phyloP scores from a whole-genome alignment of 169 alveolate species.

The Cystoisospora suis region DNA sequence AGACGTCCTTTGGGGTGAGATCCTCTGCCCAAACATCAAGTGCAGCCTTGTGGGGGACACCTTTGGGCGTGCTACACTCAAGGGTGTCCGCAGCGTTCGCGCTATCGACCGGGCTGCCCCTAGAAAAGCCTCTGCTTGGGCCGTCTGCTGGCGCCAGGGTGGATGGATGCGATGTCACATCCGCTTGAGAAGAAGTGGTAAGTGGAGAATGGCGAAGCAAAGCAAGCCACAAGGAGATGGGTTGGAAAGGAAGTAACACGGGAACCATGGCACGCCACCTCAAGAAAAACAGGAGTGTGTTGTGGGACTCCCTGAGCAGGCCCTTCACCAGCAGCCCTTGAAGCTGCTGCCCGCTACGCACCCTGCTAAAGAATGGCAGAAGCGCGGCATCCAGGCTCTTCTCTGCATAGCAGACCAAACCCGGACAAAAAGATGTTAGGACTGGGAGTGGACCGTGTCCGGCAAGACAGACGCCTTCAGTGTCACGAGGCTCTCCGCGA shows the following conservation, averaged over 20 bases:
- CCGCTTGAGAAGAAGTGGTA: no score
- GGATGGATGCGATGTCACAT: no score
- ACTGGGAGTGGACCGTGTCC: slow-evolving; percentile 70
- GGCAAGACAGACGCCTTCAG: not conserved
- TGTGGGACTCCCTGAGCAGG: slow-evolving; percentile 17
- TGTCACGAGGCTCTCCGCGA: not conserved
- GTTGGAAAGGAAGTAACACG: not conserved
- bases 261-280: not conserved
- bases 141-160: no score
- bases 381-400: slow-evolving; percentile 81
- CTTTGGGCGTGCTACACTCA: not conserved
- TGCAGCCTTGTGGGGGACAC: not conserved
- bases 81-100: not conserved
- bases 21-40: not conserved
- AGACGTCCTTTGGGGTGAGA: slow-evolving; percentile 66
- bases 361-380: slow-evolving; percentile 81
- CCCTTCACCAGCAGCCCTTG: slow-evolving; percentile 76
- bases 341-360: slow-evolving; percentile 87
- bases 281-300: not conserved
- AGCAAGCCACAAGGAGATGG: not conserved
- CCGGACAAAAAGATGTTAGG: slow-evolving; percentile 91
- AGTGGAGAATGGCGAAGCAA: not conserved
- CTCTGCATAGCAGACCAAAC: slow-evolving; percentile 92
- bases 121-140: no score
- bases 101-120: no score